A percentile compares a stretch with the other conserved stretches of the same genome.
Evolutionary conservation across 2,329 filamentous ascomycete species (phyloP).

Genomic region (Cladosporium cucumerinum): DNA sequence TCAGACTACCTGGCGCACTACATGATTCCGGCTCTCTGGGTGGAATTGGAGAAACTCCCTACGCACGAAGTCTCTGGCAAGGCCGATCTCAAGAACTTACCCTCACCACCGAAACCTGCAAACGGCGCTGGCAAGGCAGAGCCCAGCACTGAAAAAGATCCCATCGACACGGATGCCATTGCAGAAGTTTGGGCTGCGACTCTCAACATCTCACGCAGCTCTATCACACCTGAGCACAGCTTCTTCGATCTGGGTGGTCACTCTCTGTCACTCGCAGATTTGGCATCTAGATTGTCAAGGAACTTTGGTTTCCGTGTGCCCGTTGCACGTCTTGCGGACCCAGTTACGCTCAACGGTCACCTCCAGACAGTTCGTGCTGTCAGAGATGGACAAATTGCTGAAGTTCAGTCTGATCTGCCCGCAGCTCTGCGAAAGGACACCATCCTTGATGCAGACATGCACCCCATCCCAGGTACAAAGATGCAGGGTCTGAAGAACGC

Average conservation of each 20-base stretch:
- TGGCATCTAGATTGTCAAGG: constrained; percentile 66
- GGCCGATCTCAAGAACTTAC: constrained; percentile 68
- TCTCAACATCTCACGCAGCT: constrained; percentile 60
- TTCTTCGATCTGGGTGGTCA: constrained; percentile 82
- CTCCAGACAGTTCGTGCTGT: constrained; percentile 67
- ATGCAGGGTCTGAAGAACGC: constrained; percentile 62
- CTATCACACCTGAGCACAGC: constrained; percentile 66
- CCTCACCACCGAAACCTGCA: constrained; percentile 54
- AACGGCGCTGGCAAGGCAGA: constrained; percentile 39
- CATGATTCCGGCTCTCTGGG: constrained; percentile 79
- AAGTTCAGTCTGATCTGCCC: constrained; percentile 71
- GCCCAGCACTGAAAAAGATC: constrained; percentile 52
- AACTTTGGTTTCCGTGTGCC: constrained; percentile 71
- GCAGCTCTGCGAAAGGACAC: constrained; percentile 66
- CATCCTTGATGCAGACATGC: constrained; percentile 66
- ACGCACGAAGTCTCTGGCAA: constrained; percentile 79
- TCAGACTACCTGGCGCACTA: constrained; percentile 70
- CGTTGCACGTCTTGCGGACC: constrained; percentile 66
- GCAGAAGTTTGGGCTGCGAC: constrained; percentile 69
- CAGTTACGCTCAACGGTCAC: constrained; percentile 69
- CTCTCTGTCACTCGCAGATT: constrained; percentile 71
- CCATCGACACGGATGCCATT: constrained; percentile 64
- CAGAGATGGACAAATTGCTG: constrained; percentile 68
- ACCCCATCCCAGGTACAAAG: constrained; percentile 48
- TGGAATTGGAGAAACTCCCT: constrained; percentile 66